Evolutionary conservation across 768 basidiomycete species (phyloP).

Genomic region (Fomitopsis serialis): DNA sequence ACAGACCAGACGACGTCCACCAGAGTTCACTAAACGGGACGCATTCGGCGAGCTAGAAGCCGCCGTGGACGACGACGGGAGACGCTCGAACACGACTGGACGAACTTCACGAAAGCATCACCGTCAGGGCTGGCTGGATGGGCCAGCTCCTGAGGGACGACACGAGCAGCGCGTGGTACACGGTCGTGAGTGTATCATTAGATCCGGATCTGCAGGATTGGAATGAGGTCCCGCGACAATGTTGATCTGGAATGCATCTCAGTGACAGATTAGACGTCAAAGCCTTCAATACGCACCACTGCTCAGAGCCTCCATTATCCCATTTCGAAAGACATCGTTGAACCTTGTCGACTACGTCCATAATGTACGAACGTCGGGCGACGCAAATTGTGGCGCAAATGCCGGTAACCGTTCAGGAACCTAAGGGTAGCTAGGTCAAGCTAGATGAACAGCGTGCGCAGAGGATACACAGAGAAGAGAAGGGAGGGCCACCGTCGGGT

Average conservation of each 20-base stretch:
- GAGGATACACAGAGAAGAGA: not conserved
- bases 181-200: slow-evolving; percentile 54
- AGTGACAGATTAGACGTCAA: slow-evolving; percentile 7
- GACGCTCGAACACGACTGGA: slow-evolving; percentile 51
- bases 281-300: slow-evolving; percentile 44
- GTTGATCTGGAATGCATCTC: slow-evolving; percentile 41
- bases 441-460: not conserved
- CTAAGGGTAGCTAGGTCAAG: not conserved
- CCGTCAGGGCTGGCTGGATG: slow-evolving; percentile 39
- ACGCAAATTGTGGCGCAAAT: not conserved
- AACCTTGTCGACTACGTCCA: slow-evolving; percentile 59
- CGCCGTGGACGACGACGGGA: slow-evolving; percentile 54
- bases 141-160: slow-evolving; percentile 56
- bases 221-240: slow-evolving; percentile 57
- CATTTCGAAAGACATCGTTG: slow-evolving; percentile 46
- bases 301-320: slow-evolving; percentile 52
- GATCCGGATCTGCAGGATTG: slow-evolving; percentile 49
- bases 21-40: slow-evolving; percentile 59
- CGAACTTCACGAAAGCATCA: slow-evolving; percentile 52
- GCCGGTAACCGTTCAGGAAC: not conserved
- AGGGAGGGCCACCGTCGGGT: not conserved
- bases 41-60: slow-evolving; percentile 34
- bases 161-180: slow-evolving; percentile 63
- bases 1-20: slow-evolving; percentile 81
- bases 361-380: slow-evolving; percentile 16